phyloP scores from a whole-genome alignment of 208 protist genomes.

The Vickermania spadyakhi region DNA sequence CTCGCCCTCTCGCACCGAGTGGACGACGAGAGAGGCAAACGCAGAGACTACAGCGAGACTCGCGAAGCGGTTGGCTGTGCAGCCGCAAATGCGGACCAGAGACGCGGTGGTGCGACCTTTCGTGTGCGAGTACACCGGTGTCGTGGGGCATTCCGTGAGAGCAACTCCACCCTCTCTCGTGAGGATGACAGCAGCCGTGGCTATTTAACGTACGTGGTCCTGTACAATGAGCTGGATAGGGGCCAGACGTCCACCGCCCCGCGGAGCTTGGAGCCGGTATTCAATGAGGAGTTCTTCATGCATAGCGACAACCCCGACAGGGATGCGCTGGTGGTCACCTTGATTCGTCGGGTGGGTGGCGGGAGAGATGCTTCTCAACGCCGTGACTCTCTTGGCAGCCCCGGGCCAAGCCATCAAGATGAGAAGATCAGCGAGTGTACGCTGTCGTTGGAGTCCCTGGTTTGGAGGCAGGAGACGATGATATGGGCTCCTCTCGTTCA shows the following conservation, averaged over 20 bases:
- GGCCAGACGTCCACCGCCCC: constrained; percentile 38
- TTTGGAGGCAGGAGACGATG: constrained; percentile 36
- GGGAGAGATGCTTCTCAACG: background rate
- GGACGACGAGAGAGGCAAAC: background rate
- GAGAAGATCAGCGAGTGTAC: constrained; percentile 62
- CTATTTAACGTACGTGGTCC: constrained; percentile 28
- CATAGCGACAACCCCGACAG: constrained; percentile 26
- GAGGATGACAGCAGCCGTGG: constrained; percentile 8
- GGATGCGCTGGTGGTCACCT: constrained; percentile 58
- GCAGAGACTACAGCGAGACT: background rate
- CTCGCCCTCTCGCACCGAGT: background rate
- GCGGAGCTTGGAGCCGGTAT: constrained; percentile 36
- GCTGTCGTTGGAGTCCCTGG: constrained; percentile 47
- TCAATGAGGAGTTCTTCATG: constrained; percentile 79
- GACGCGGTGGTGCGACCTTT: constrained; percentile 10
- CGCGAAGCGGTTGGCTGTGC: background rate
- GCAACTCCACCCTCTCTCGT: constrained; percentile 1
- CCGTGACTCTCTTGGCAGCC: background rate
- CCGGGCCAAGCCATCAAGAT: constrained; percentile 15
- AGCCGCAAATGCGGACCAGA: background rate
- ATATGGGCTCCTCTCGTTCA: constrained; percentile 66
- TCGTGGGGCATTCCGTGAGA: constrained; percentile 23
- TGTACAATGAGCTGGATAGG: constrained; percentile 53
- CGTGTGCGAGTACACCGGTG: constrained; percentile 47
- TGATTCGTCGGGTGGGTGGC: constrained; percentile 13